Conservation (phyloP, 306 rosid species). For the Parietaria judaica region DNA sequence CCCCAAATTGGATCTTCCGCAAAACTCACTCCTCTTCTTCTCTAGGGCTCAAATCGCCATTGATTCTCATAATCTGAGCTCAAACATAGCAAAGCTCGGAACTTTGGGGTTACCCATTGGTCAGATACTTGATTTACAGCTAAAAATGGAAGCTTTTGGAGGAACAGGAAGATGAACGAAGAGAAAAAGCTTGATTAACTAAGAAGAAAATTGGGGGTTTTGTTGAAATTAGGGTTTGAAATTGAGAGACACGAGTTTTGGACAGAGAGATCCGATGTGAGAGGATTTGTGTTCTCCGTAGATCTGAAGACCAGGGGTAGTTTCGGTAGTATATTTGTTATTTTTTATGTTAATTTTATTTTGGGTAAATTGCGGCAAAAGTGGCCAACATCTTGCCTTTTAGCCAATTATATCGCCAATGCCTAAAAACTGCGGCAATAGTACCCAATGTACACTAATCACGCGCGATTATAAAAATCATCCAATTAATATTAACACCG, state of each 20-base stretch:
- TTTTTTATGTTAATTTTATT: neutral
- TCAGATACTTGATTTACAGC: conserved; percentile 2
- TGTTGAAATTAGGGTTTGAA: conserved; percentile 1
- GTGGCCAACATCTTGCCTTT: too few species aligned
- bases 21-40: neutral
- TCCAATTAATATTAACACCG: too few species aligned
- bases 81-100: conserved; percentile 3
- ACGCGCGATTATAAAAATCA: too few species aligned
- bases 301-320: conserved; percentile 25
- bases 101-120: conserved; percentile 4
- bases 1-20: conserved; percentile 2
- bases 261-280: conserved; percentile 3
- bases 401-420: too few species aligned
- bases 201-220: neutral
- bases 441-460: too few species aligned
- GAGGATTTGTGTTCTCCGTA: neutral
- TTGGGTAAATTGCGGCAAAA: too few species aligned
- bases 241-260: neutral
- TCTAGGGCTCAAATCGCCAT: neutral
- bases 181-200: conserved; percentile 15
- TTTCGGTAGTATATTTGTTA: neutral
- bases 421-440: too few species aligned
- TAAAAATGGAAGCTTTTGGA: neutral
- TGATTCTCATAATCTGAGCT: conserved; percentile 1
- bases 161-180: conserved; percentile 4